Evolutionary conservation across 1,284 basidiomycete species (phyloP), one percentile per base, ranked within the genome.

Genomic region (Pyrrhoderma noxium): DNA sequence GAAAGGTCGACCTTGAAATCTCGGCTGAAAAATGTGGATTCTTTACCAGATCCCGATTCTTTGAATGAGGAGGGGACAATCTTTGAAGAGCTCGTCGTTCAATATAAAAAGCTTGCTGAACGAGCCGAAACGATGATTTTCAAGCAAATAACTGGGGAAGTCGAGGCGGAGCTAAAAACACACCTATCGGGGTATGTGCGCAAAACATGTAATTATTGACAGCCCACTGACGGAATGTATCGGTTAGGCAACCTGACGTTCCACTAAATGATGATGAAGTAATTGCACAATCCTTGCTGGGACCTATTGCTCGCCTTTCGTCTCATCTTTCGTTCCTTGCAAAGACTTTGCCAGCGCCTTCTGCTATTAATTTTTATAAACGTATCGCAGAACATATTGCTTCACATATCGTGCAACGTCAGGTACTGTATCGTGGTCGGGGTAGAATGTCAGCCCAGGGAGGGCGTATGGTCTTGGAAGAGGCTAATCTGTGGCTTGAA

Each of bases 41-140:
- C 75, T 2, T 61, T 87, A 21, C 80, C 83, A 1, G 65, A 72
- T 56, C 70, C 71, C 8, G 64, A 52, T 22, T 54, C 64, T 43
- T 65, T 63, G 46, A 62, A 59, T 57, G 70, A 73, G 0, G 74
- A 76, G 53, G 78, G 76, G 41, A 88, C 87, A 0, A 76, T 93
- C 2, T 93, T 93, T 60, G 83, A 89, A 52, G 76, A 80, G 56
- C 70, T 89, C 40, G 70, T 86, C n/a, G 64, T 68, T 1, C 75
- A 76, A 55, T 95, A 89, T 59, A 67, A 68, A 13, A 70, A 70
- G 14, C 66, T 93, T n/a, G 72, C 72, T 1, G 67, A 65, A 8
- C 76, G 91, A n/a, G 80, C 89, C 1, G 89, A 94, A 62, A 86
- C 89, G 50, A 86, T 95, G 76, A 77, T 92, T 27, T 77, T 91